Conservation (phyloP, 106 monocot species). For the Allium fistulosum region DNA sequence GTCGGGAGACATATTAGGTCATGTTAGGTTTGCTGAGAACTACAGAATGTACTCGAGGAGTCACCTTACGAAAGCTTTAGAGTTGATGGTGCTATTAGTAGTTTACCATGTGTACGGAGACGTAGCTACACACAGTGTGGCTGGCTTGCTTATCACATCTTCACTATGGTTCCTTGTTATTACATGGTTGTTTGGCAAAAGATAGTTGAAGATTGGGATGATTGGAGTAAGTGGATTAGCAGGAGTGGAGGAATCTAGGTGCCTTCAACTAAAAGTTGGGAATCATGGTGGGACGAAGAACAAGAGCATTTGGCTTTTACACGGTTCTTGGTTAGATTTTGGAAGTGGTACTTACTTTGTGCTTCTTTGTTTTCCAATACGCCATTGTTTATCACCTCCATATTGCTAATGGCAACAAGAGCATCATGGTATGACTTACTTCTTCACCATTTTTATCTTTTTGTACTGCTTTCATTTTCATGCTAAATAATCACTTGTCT, state of each 20-base stretch:
- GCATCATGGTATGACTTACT: conserved; percentile 63
- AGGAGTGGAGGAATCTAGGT: no score
- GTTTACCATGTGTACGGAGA: conserved; percentile 70
- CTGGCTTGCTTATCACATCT: conserved; percentile 54
- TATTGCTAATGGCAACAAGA: conserved; percentile 31
- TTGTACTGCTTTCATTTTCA: no score
- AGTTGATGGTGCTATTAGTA: neutral
- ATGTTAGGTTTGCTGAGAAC: conserved; percentile 93
- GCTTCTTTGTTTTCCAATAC: conserved; percentile 84
- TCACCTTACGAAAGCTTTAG: no score
- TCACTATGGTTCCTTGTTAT: conserved; percentile 93
- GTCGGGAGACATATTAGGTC: conserved; percentile 66
- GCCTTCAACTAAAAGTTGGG: no score
- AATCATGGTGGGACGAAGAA: no score
- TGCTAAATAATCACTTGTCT: no score
- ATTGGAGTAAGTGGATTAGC: no score
- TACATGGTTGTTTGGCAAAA: no score
- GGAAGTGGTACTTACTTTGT: no score
- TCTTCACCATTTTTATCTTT: neutral
- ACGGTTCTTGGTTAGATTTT: no score
- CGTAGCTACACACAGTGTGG: conserved; percentile 28
- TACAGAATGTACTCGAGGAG: conserved; percentile 62
- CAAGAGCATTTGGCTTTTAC: no score
- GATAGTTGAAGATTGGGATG: no score
- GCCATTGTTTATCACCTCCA: conserved; percentile 68